Percentiles rank a stretch among this genome's conserved stretches.
Conservation (phyloP, 305 asterid genomes). For the Salvia sclarea region DNA sequence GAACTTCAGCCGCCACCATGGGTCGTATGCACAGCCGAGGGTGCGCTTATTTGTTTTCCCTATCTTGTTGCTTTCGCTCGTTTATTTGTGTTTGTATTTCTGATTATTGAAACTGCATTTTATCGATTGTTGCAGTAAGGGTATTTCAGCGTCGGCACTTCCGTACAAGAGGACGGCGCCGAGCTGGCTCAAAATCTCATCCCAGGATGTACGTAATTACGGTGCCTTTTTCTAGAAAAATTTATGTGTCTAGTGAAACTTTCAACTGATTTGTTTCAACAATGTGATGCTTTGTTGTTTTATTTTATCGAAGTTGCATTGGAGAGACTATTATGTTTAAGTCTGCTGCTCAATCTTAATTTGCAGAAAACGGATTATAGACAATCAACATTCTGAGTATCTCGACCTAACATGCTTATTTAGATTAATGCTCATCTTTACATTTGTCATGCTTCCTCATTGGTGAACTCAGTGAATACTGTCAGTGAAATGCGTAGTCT, state of each 20-base stretch:
- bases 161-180: slow-evolving; percentile 72
- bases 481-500: background rate
- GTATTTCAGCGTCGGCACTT: slow-evolving; percentile 66
- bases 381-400: background rate
- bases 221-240: background rate
- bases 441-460: background rate
- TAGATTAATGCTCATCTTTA: background rate
- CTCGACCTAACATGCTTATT: background rate
- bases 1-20: slow-evolving; percentile 57
- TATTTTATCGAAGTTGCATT: background rate
- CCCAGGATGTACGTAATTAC: slow-evolving; percentile 47
- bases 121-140: slow-evolving; percentile 47
- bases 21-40: slow-evolving; percentile 99
- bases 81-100: background rate
- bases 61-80: background rate
- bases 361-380: background rate
- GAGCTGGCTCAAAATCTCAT: slow-evolving; percentile 57
- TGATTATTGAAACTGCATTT: slow-evolving; percentile 15
- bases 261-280: background rate
- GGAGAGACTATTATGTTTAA: background rate
- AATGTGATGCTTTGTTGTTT: background rate
- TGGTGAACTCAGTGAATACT: background rate
- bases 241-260: background rate
- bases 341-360: background rate
- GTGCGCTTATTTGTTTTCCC: slow-evolving; percentile 37